Percentiles rank a stretch among this genome's conserved stretches.
phyloP scores from a whole-genome alignment of 441 rosid species.

The Kokia cookei region DNA sequence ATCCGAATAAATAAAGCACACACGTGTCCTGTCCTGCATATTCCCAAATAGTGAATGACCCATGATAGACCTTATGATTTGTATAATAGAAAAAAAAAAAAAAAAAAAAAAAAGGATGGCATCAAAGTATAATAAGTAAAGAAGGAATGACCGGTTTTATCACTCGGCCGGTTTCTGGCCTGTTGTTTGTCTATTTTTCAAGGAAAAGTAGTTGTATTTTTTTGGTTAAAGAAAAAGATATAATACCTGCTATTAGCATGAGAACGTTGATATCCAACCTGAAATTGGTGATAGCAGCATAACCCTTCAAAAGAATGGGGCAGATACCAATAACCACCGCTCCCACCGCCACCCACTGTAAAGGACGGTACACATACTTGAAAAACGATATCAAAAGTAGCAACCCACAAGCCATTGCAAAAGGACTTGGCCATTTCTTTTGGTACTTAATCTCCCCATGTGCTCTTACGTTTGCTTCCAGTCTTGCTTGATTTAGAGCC shows the following conservation, averaged over 20 bases:
- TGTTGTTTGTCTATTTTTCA: no score
- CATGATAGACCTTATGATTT: no score
- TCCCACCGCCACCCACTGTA: conserved; percentile 66
- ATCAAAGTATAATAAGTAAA: no score
- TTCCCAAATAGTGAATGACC: no score
- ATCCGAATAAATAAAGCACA: no score
- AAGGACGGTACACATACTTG: conserved; percentile 50
- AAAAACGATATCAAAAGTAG: conserved; percentile 48
- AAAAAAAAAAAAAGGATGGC: no score
- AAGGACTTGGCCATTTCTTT: conserved; percentile 88
- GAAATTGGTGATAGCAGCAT: conserved; percentile 35
- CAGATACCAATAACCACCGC: conserved; percentile 58
- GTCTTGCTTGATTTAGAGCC: conserved; percentile 71
- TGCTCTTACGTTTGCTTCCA: conserved; percentile 72
- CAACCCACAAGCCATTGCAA: conserved; percentile 53
- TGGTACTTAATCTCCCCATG: conserved; percentile 42
- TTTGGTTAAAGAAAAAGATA: not conserved
- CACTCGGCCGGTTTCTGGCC: no score
- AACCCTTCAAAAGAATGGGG: conserved; percentile 49
- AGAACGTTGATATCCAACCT: conserved; percentile 70
- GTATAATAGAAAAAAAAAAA: no score
- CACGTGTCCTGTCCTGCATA: no score
- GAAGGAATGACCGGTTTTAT: no score
- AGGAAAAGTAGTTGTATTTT: not conserved
- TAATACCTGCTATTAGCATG: conserved; percentile 64